These are phyloP conservation scores for Peniophora sp. DNA, from an alignment of 1,284 basidiomycete genomes.

Conservation along the genomic window DNA sequence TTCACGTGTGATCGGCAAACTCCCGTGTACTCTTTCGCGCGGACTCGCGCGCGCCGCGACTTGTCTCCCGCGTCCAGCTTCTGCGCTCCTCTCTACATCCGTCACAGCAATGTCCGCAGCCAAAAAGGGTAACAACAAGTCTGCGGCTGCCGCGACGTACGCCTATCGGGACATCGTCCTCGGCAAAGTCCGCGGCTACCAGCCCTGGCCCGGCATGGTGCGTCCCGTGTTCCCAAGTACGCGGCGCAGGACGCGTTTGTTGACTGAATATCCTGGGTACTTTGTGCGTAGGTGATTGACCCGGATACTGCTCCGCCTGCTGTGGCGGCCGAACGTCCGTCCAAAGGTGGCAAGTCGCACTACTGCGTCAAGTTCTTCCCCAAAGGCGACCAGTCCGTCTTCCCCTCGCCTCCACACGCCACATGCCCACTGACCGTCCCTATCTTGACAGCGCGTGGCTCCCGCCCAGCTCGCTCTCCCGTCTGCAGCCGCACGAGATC, in stretches of 20 bases:
- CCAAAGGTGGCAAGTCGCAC: constrained; percentile 54
- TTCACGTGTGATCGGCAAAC: too few relatives aligned
- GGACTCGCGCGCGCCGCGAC: too few relatives aligned
- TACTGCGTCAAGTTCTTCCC: constrained; percentile 88
- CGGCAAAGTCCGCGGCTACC: constrained; percentile 89
- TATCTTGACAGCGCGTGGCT: constrained; percentile 70
- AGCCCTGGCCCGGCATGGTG: constrained; percentile 88
- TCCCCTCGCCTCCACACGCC: constrained; percentile 4
- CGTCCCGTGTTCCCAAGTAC: constrained; percentile 6
- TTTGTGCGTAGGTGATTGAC: constrained; percentile 58
- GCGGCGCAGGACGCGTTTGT: constrained; percentile 1
- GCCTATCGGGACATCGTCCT: constrained; percentile 77
- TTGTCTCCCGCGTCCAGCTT: not conserved
- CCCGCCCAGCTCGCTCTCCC: constrained; percentile 73
- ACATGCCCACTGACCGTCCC: constrained; percentile 10
- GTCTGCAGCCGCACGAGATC: constrained; percentile 76
- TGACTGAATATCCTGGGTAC: constrained; percentile 4
- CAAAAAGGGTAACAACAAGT: not conserved
- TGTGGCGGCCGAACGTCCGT: constrained; percentile 65
- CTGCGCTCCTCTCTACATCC: not conserved
- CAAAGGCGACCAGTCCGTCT: constrained; percentile 81
- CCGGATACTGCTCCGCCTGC: constrained; percentile 50
- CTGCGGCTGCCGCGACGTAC: constrained; percentile 23
- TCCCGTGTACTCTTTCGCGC: too few relatives aligned
- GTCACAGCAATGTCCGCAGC: not conserved